Evolutionary conservation across 2,329 filamentous ascomycete genomes (phyloP).

Genomic region (Ophiosphaerella korrae): DNA sequence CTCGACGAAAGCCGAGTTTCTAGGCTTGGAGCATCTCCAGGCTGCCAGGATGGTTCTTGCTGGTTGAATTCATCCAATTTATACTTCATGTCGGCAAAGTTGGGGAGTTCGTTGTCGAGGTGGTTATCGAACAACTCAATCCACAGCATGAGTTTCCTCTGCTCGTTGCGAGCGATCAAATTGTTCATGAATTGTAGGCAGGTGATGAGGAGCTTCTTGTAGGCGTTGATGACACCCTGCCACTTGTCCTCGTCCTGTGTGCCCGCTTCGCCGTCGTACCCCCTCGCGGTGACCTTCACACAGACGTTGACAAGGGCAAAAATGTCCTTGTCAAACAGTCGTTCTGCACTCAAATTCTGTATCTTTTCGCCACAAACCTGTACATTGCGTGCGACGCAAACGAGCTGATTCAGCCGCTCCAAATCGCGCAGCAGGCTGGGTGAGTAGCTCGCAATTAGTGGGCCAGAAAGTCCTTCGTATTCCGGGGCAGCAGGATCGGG

Average conservation of each 20-base stretch:
- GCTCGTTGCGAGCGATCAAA: constrained; percentile 68
- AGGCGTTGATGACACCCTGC: constrained; percentile 68
- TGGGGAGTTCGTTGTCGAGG: constrained; percentile 46
- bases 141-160: constrained; percentile 69
- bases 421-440: constrained; percentile 65
- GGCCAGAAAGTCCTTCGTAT: constrained; percentile 64
- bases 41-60: constrained; percentile 23
- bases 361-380: constrained; percentile 65
- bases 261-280: constrained; percentile 68
- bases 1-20: constrained; percentile 26
- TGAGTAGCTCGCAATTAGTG: constrained; percentile 65
- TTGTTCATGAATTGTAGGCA: constrained; percentile 71
- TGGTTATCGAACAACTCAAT: constrained; percentile 67
- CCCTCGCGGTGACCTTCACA: constrained; percentile 66
- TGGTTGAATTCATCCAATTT: constrained; percentile 39
- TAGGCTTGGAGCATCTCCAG: constrained; percentile 15
- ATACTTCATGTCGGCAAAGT: constrained; percentile 46
- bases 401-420: constrained; percentile 65
- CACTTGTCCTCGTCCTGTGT: constrained; percentile 67
- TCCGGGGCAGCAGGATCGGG: constrained; percentile 62
- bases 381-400: constrained; percentile 66
- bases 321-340: constrained; percentile 65
- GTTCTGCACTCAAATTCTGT: constrained; percentile 66
- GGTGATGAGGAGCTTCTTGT: constrained; percentile 69
- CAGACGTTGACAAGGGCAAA: constrained; percentile 67